Base-by-base conservation (phyloP, 805 yeast species). In the Barnettozyma sp. region DNA sequence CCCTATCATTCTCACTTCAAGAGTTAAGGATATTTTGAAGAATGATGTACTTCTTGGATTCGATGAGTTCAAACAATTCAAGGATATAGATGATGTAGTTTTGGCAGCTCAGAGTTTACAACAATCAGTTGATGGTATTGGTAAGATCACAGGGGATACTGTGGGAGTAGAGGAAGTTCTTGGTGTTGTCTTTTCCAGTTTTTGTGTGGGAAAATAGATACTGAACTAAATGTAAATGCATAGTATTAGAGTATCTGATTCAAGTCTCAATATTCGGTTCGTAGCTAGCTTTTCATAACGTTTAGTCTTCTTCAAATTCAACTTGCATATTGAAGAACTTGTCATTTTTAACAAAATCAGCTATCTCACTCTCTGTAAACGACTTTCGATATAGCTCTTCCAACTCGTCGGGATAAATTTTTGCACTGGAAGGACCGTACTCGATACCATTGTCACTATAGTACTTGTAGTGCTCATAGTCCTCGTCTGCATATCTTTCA, bases 121-220 rank as follows among this genome's bases (percentile, higher is more conserved):
- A 33, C 70, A 70, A 33, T 77, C 95, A 1, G 76, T 81, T 14
- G 86, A 81, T 11, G 96, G 96, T 0, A 82, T 92, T 25, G 97
- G 97, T 0, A 83, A 79, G 50, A 82, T 92, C 18, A 88, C 97
- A 0, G 98, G 97, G 1, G 82, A 83, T 26, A 73, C 85, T 0
- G 76, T 90, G 11, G 95, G 94, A 0, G 70, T 88, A 0, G 97
- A 92, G 48, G 97, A 92, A 52, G 77, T 92, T 1, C 63, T 92
- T 5, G 96, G 92, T 1, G 90, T 84, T 2, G 92, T 92, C 0
- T 92, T 92, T 53, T 78, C 95, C 3, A 82, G 77, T 42, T 92
- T 92, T 55, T 92, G 98, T 58, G 86, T 92, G 16, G 98, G 98
- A 0, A 90, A 90, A 57, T 90, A 22, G 12, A 5, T 14, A 27